Conservation (phyloP, 169 alveolate species). For the Condylostoma magnum region DNA sequence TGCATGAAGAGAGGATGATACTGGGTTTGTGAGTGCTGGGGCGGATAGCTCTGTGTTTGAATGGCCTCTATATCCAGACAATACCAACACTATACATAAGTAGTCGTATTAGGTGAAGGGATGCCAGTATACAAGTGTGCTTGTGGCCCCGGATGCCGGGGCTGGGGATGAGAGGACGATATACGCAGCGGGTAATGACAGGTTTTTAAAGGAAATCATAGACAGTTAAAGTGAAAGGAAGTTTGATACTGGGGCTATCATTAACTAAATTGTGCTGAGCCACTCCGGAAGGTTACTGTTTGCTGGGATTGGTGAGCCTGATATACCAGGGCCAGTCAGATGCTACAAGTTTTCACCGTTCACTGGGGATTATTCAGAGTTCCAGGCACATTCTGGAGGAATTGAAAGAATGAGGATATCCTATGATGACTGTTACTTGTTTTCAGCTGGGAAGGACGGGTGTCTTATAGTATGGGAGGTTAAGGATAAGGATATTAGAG, state of each 20-base stretch:
- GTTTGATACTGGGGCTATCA: slow-evolving; percentile 18
- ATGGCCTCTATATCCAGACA: slow-evolving; percentile 60
- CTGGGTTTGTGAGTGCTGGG: slow-evolving; percentile 86
- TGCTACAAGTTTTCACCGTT: slow-evolving; percentile 61
- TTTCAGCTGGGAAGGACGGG: slow-evolving; percentile 88
- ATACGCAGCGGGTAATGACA: slow-evolving; percentile 74
- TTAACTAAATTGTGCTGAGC: slow-evolving; percentile 55
- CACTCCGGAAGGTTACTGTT: slow-evolving; percentile 66
- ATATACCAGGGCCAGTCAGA: slow-evolving; percentile 78
- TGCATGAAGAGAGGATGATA: slow-evolving; percentile 89
- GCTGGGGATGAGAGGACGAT: slow-evolving; percentile 10
- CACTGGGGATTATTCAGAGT: slow-evolving; percentile 75
- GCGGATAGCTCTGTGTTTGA: slow-evolving; percentile 87
- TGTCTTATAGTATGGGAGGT: slow-evolving; percentile 83
- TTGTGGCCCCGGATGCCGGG: not conserved
- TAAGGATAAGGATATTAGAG: slow-evolving; percentile 62
- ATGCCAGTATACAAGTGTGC: slow-evolving; percentile 38
- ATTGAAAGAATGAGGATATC: slow-evolving; percentile 75
- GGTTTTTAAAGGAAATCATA: slow-evolving; percentile 45
- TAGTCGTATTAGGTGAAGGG: slow-evolving; percentile 48
- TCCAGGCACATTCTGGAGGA: slow-evolving; percentile 82
- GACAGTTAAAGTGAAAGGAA: not conserved
- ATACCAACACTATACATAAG: not conserved
- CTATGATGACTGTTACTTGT: slow-evolving; percentile 81
- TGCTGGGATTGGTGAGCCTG: slow-evolving; percentile 68